phyloP scores from a whole-genome alignment of 257 asterid genomes.

The Solanum corneliomulleri region DNA sequence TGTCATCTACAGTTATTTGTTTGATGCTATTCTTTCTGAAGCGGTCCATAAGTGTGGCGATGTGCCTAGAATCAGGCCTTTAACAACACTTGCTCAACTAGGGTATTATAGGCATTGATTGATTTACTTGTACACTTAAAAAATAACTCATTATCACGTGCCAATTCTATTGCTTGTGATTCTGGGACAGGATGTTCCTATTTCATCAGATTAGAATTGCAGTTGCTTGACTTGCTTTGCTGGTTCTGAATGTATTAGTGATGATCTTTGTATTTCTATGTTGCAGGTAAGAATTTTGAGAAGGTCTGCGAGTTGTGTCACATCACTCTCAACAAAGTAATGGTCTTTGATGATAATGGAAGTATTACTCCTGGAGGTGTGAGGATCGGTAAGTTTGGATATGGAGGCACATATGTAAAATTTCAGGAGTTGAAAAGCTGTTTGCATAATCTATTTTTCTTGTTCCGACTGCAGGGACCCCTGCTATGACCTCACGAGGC shows the following conservation, averaged over 20 bases:
- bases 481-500: slow-evolving; percentile 94
- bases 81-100: not conserved
- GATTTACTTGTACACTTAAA: not conserved
- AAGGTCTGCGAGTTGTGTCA: slow-evolving; percentile 76
- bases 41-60: not conserved
- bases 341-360: slow-evolving; percentile 66
- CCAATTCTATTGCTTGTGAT: not conserved
- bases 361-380: slow-evolving; percentile 77
- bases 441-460: not conserved
- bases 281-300: slow-evolving; percentile 63
- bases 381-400: slow-evolving; percentile 51
- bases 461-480: slow-evolving; percentile 39
- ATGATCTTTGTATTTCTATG: not conserved
- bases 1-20: not conserved
- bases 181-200: not conserved
- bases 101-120: not conserved
- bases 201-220: not conserved
- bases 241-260: not conserved
- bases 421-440: not conserved
- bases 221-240: not conserved
- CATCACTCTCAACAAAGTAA: slow-evolving; percentile 69
- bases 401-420: not conserved
- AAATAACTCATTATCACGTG: not conserved
- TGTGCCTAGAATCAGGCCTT: not conserved
- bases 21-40: not conserved